Percentiles rank a stretch among this genome's conserved stretches.
phyloP scores from a whole-genome alignment of 164 flowering plant species.

The Dillenia suffruticosa region DNA sequence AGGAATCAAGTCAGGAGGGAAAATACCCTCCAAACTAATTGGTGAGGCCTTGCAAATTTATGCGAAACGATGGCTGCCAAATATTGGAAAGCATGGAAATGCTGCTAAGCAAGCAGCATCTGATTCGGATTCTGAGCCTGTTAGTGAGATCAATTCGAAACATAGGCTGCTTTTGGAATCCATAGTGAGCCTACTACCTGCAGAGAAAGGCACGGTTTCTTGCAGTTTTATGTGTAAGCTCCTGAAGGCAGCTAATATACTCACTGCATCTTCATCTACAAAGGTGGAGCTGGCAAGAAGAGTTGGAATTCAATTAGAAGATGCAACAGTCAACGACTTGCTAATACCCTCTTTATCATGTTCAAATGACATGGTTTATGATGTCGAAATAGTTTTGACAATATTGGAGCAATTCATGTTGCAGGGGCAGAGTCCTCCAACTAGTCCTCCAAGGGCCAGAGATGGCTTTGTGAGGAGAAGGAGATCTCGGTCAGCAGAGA shows the following conservation, averaged over 20 bases:
- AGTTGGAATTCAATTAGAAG: slow-evolving; percentile 79
- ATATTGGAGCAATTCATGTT: slow-evolving; percentile 82
- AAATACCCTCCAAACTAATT: slow-evolving; percentile 49
- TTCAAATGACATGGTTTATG: slow-evolving; percentile 43
- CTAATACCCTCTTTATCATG: slow-evolving; percentile 60
- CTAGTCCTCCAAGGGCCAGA: slow-evolving; percentile 59
- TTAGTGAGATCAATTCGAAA: slow-evolving; percentile 37
- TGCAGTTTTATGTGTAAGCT: slow-evolving; percentile 79
- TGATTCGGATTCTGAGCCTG: slow-evolving; percentile 37
- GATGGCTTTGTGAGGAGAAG: slow-evolving; percentile 48
- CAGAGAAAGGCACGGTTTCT: slow-evolving; percentile 72
- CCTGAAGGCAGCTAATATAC: slow-evolving; percentile 67
- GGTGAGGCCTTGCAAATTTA: slow-evolving; percentile 80
- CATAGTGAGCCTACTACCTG: slow-evolving; percentile 76
- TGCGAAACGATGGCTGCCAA: slow-evolving; percentile 78
- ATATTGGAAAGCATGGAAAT: slow-evolving; percentile 38
- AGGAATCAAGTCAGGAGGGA: slow-evolving; percentile 71
- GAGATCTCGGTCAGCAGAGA: slow-evolving; percentile 83
- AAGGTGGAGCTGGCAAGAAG: slow-evolving; percentile 77
- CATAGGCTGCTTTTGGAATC: slow-evolving; percentile 73
- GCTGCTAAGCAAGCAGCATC: slow-evolving; percentile 18
- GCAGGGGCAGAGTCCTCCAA: slow-evolving; percentile 88
- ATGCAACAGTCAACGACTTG: slow-evolving; percentile 73
- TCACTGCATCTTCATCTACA: slow-evolving; percentile 68
- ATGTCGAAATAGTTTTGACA: slow-evolving; percentile 65